phyloP scores from a whole-genome alignment of 345 rosid genomes.

The Gossypium mustelinum region DNA sequence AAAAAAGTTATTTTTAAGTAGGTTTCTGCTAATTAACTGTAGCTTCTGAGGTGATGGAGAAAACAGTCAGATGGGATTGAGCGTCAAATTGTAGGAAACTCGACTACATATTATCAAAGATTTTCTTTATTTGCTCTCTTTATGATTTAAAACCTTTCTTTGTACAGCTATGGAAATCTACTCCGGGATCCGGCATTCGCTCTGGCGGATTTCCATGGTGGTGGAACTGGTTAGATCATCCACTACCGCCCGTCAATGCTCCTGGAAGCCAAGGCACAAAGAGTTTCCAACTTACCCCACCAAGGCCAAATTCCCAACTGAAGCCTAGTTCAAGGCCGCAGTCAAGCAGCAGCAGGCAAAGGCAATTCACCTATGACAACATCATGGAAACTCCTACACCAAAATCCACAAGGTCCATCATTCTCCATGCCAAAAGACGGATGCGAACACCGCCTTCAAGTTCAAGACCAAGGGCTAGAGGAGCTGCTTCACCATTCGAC shows the following conservation, averaged over 20 bases:
- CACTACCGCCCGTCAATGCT: constrained; percentile 44
- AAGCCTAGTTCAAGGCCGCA: constrained; percentile 53
- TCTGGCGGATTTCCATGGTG: constrained; percentile 78
- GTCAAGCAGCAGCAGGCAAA: constrained; percentile 45
- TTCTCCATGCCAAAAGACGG: constrained; percentile 35
- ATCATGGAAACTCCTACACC: constrained; percentile 65
- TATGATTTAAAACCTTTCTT: neutral
- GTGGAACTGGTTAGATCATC: constrained; percentile 90
- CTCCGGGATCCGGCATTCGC: constrained; percentile 50
- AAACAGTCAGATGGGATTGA: no score
- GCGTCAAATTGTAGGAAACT: neutral
- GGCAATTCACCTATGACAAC: constrained; percentile 36
- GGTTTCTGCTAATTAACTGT: neutral
- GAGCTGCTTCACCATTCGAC: constrained; percentile 51
- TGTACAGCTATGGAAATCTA: constrained; percentile 54
- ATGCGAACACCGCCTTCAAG: constrained; percentile 46
- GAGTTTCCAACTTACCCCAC: constrained; percentile 47
- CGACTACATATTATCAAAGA: no score
- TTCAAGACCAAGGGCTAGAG: constrained; percentile 46
- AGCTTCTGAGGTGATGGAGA: neutral
- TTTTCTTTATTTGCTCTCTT: neutral
- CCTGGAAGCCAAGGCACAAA: constrained; percentile 40
- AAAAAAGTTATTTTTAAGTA: neutral
- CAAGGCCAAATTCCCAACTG: constrained; percentile 39
- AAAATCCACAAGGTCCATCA: constrained; percentile 61